Conservation (phyloP, 345 rosid genomes). For the Brassica nigra region DNA sequence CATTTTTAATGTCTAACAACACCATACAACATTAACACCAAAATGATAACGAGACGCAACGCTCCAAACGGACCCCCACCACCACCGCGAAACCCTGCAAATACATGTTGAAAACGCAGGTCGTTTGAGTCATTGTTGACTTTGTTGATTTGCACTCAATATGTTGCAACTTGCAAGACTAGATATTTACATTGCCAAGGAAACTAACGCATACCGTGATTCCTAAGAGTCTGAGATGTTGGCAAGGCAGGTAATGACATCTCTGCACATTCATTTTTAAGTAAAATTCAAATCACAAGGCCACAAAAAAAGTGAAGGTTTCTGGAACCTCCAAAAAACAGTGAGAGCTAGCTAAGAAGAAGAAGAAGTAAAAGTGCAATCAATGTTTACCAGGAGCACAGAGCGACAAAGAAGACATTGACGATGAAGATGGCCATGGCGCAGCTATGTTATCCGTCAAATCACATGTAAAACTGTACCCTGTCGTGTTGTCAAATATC, state of each 20-base stretch:
- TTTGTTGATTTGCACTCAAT: not conserved
- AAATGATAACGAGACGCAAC: conserved; percentile 56
- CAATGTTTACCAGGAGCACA: conserved; percentile 83
- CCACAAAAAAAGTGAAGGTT: not conserved
- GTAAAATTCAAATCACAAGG: not conserved
- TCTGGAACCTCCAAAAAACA: not conserved
- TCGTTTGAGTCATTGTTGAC: not conserved
- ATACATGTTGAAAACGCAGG: not conserved
- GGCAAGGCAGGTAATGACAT: conserved; percentile 98
- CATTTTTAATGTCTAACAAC: conserved; percentile 36
- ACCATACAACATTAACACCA: conserved; percentile 51
- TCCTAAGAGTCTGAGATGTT: conserved; percentile 72
- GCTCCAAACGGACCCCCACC: conserved; percentile 41
- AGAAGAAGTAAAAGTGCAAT: not conserved
- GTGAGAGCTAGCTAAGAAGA: not conserved
- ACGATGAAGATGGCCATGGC: conserved; percentile 95
- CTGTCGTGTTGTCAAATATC: conserved; percentile 79
- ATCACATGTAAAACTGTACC: conserved; percentile 94
- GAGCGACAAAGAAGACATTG: conserved; percentile 77
- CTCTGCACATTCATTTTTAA: conserved; percentile 54
- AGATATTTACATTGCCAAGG: not conserved
- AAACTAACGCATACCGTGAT: conserved; percentile 49
- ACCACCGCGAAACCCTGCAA: conserved; percentile 62
- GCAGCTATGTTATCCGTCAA: conserved; percentile 92
- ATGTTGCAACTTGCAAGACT: not conserved